Evolutionary conservation across 176 grass and related monocot species (phyloP), one percentile per base, ranked within the genome.

Genomic region (Oryza longistaminata): DNA sequence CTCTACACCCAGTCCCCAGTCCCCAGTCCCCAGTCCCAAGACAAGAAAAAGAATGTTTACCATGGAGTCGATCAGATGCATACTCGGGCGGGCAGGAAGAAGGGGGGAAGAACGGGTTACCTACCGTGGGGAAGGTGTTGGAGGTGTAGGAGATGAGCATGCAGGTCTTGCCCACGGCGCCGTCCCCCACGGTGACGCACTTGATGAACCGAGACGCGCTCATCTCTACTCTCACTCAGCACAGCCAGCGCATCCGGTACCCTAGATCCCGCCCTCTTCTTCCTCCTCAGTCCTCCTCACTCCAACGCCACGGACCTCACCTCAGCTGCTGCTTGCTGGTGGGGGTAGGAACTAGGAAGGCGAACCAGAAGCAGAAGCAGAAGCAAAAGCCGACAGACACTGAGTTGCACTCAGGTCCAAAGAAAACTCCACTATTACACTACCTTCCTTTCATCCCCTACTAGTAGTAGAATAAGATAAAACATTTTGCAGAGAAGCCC

Each of bases 81-180:
- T 52, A 52, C 15, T 52, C 14, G 49, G 49, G 14, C 39, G 39
- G 39, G 39, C 39, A 58, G 19, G 53, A 19, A 37, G 35, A 37
- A 37, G 35, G 24, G 49, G 12, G 2, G 71, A 37, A 37, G 35
- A 31, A 31, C 29, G 29, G 35, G 5, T 3, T 50, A 67, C 24
- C 1, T 29, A 80, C 86, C 73, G 86, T 88, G 66, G 86, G 86
- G 49, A 88, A 88, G 31, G 79, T 88, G 64, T 88, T 88, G 79
- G 78, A 82, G 86, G 86, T 88, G 64, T 88, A 88, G 72, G 86
- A 88, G 46, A 88, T 88, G 72, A 88, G 86, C 86, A 88, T 88
- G 73, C 86, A 88, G 79, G 86, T 88, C 79, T 88, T 88, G 60
- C 81, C 75, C 26, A 88, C 81, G 14, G 80, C 87, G 27, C 87